Conservation (phyloP, 2,329 filamentous ascomycete genomes). For the Aspergillus hortae region DNA sequence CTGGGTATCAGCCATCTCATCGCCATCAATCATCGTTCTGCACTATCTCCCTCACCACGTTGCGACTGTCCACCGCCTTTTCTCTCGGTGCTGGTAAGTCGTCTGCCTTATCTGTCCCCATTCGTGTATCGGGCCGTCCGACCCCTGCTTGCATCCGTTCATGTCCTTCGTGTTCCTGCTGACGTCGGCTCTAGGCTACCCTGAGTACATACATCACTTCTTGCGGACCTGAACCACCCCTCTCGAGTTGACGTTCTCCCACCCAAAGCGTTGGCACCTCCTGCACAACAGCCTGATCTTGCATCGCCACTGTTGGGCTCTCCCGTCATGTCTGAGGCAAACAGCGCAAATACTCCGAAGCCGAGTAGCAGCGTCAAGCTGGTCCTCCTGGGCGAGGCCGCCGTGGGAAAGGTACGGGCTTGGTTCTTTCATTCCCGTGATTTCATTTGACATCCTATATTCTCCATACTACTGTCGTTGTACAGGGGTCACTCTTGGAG, state of each 20-base stretch:
- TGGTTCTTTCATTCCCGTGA: neutral
- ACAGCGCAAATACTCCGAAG: slow-evolving; percentile 67
- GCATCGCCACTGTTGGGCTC: slow-evolving; percentile 17
- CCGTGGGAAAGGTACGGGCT: slow-evolving; percentile 84
- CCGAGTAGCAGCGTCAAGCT: slow-evolving; percentile 99
- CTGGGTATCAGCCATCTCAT: slow-evolving; percentile 15
- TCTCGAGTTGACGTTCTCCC: slow-evolving; percentile 23
- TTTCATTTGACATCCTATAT: neutral
- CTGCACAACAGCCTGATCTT: slow-evolving; percentile 29
- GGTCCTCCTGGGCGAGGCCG: slow-evolving; percentile 93
- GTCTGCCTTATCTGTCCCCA: slow-evolving; percentile 11
- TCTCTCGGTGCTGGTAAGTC: slow-evolving; percentile 16
- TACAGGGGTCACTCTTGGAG: slow-evolving; percentile 15
- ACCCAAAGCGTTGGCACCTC: slow-evolving; percentile 20
- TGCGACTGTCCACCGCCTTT: slow-evolving; percentile 19
- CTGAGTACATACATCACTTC: slow-evolving; percentile 10
- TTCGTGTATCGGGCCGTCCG: neutral
- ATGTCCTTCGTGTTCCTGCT: slow-evolving; percentile 15
- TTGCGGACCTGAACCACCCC: slow-evolving; percentile 10
- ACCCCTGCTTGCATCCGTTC: slow-evolving; percentile 11
- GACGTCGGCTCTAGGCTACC: slow-evolving; percentile 19
- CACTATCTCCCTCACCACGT: slow-evolving; percentile 4
- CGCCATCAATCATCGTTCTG: neutral
- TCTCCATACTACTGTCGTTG: neutral
- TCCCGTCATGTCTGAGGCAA: slow-evolving; percentile 66